Conservation (phyloP, 345 rosid genomes). For the Citropsis articulata region DNA sequence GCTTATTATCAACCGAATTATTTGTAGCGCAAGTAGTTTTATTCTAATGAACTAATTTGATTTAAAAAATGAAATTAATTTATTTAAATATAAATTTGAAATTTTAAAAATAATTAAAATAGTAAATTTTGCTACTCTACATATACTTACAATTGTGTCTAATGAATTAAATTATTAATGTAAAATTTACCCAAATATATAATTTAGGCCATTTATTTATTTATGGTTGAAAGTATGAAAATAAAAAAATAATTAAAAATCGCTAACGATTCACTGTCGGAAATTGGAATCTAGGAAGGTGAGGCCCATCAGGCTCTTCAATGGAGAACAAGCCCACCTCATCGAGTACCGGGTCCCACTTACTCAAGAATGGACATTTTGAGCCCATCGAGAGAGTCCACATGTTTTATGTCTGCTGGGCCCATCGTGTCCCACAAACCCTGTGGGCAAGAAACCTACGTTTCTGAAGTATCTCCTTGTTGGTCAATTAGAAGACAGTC, state of each 20-base stretch:
- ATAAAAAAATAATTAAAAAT: neutral
- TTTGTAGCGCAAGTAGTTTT: too few relatives aligned
- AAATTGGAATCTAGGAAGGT: neutral
- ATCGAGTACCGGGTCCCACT: neutral
- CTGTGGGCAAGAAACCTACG: neutral
- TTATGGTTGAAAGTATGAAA: neutral
- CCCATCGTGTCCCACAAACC: neutral
- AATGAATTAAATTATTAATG: neutral
- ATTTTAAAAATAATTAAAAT: too few relatives aligned
- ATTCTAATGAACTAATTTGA: too few relatives aligned
- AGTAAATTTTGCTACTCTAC: too few relatives aligned
- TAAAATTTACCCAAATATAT: too few relatives aligned
- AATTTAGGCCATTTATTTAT: too few relatives aligned
- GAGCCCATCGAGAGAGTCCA: neutral
- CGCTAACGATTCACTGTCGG: neutral
- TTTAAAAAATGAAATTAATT: too few relatives aligned
- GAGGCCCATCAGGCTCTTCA: neutral
- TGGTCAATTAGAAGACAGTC: neutral
- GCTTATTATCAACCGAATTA: too few relatives aligned
- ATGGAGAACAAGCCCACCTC: neutral
- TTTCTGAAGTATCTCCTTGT: neutral
- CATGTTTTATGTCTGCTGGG: neutral
- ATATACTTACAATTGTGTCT: neutral
- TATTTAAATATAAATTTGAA: too few relatives aligned
- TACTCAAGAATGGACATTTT: neutral